Conservation (phyloP, 31 red algal genomes). For the Asparagopsis taxiformis region DNA sequence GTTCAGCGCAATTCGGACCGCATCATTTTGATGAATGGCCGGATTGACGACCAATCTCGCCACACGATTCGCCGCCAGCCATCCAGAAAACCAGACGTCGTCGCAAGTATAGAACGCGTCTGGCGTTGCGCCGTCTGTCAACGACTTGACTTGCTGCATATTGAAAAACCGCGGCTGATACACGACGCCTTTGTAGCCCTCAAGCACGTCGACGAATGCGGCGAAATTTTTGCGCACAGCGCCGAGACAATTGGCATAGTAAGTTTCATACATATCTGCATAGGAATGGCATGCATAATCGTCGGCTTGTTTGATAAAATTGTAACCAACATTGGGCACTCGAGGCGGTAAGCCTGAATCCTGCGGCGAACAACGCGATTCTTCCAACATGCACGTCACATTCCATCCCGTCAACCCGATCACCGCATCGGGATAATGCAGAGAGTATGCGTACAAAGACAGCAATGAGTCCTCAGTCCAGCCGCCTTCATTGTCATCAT, state of each 20-base stretch:
- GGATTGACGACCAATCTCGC: slow-evolving; percentile 2
- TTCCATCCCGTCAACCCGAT: slow-evolving; percentile 29
- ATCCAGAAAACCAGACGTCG: slow-evolving; percentile 20
- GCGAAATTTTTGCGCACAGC: slow-evolving; percentile 19
- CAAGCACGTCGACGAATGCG: slow-evolving; percentile 19
- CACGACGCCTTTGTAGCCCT: slow-evolving; percentile 14
- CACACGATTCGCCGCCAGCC: background rate
- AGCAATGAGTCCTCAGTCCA: slow-evolving; percentile 14
- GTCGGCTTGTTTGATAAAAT: slow-evolving; percentile 3
- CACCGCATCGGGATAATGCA: slow-evolving; percentile 4
- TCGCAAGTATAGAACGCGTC: slow-evolving; percentile 3
- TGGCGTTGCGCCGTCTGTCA: slow-evolving; percentile 3
- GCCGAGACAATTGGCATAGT: slow-evolving; percentile 18
- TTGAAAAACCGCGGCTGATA: slow-evolving; percentile 32
- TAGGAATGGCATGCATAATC: slow-evolving; percentile 24
- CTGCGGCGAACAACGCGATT: slow-evolving; percentile 4
- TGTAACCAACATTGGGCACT: background rate
- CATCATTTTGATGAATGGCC: background rate
- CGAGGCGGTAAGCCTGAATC: slow-evolving; percentile 7
- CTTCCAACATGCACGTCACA: slow-evolving; percentile 17
- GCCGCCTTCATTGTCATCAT: slow-evolving; percentile 18
- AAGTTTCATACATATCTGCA: background rate
- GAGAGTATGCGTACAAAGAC: slow-evolving; percentile 1
- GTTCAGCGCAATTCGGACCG: background rate
- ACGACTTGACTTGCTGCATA: background rate